phyloP scores from a whole-genome alignment of 805 yeast species.

The Vanderwaltozyma verrucispora region DNA sequence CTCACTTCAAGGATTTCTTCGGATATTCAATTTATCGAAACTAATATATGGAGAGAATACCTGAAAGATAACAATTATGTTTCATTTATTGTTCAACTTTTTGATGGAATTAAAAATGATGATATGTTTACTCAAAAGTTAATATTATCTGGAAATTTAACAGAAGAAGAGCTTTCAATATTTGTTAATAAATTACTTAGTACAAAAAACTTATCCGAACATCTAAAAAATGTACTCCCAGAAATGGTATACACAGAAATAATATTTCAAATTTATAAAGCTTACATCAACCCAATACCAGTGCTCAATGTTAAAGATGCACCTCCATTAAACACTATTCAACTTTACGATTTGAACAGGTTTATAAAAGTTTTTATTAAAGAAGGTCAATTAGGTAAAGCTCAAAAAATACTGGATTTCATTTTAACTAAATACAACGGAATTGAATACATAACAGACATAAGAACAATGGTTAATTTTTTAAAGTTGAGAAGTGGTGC shows the following conservation, averaged over 20 bases:
- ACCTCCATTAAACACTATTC: neutral
- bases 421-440: constrained; percentile 8
- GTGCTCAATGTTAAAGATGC: too few relatives aligned
- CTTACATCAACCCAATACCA: neutral
- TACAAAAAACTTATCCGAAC: neutral
- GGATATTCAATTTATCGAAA: neutral
- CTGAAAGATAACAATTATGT: neutral
- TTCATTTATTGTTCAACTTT: neutral
- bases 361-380: constrained; percentile 3
- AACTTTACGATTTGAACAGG: constrained; percentile 4
- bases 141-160: neutral
- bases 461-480: constrained; percentile 12
- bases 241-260: neutral
- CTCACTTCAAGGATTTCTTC: too few relatives aligned
- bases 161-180: neutral
- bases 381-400: constrained; percentile 14
- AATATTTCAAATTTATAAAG: neutral
- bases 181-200: neutral
- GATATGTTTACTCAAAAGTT: neutral
- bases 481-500: constrained; percentile 24
- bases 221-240: neutral
- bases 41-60: neutral
- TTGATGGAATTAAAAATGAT: neutral
- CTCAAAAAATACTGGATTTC: constrained; percentile 12
- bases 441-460: constrained; percentile 6